phyloP scores from a whole-genome alignment of 352 stramenopile species.

The Saprolegnia diclina region DNA sequence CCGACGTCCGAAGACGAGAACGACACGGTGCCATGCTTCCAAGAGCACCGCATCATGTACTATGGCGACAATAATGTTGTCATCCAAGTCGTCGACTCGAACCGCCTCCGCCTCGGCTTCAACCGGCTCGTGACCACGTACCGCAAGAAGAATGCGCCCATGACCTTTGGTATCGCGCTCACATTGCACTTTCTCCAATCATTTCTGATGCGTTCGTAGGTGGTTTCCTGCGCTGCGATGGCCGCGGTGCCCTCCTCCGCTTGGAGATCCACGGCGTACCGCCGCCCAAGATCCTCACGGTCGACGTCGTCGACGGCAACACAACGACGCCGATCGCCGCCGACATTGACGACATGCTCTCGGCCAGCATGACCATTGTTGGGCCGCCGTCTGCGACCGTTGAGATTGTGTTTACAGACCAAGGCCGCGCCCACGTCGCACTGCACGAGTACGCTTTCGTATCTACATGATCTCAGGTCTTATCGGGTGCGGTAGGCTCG shows the following conservation, averaged over 20 bases:
- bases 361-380: neutral
- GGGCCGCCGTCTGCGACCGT: conserved; percentile 4
- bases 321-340: neutral
- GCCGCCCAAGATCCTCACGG: conserved; percentile 38
- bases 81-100: conserved; percentile 77
- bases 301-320: conserved; percentile 32
- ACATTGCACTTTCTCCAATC: neutral
- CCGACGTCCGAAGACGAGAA: conserved; percentile 33
- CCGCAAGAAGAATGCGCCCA: conserved; percentile 51
- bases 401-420: conserved; percentile 6
- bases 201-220: conserved; percentile 22
- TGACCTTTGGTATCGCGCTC: conserved; percentile 47
- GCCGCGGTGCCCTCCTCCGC: conserved; percentile 58
- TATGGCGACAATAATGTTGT: conserved; percentile 72
- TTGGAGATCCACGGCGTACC: conserved; percentile 66
- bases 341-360: conserved; percentile 2
- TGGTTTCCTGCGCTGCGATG: conserved; percentile 67
- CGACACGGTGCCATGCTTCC: neutral
- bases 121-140: conserved; percentile 79
- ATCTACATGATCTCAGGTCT: neutral
- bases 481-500: neutral
- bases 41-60: conserved; percentile 41
- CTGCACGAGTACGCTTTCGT: neutral
- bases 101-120: conserved; percentile 74
- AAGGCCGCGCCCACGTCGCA: neutral